Evolutionary conservation across 768 basidiomycete species (phyloP), one percentile per base, ranked within the genome.

Genomic region (Termitomyces sp.): DNA sequence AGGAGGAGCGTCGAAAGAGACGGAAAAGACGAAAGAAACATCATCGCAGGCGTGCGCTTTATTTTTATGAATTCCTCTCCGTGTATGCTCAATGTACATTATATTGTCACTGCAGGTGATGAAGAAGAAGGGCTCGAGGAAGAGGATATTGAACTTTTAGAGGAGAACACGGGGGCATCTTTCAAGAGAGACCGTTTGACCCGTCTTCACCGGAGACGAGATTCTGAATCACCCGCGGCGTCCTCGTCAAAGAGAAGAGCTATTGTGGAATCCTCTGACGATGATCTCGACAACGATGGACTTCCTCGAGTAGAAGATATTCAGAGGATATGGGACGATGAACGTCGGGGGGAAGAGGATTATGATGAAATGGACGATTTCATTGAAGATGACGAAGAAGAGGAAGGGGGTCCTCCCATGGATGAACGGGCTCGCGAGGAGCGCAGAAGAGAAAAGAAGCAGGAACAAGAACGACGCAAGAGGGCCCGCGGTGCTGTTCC

Each of bases 71-170:
- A 31, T 44, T 37, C 5, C 43, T 54, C 47, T n/a, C 56, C 55
- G 52, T 57, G 17, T 46, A 48, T 58, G 50, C 54, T 56, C 11
- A 55, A 60, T n/a, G n/a, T 40, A 54, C 19, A 5, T 46, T 46
- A 2, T 23, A 26, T 45, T 33, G 19, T 47, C 42, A 59, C 60
- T 41, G 38, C 54, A 68, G 62, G 62, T 70, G 75, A 75, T 64
- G 75, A 79, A 60, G 81, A 84, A 57, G 83, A 89, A 61, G 85
- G 74, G 15, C 72, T 98, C 50, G 94, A 97, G 61, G 97, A 98
- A 35, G 97, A 98, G 63, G 97, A 98, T 69, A 71, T 98, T 48
- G 95, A 94, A 30, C 63, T 83, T 78, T 85, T 76, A 78, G 97
- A 78, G 62, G 96, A 96, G 66, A 98, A 97, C 63, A 93, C 91